Evolutionary conservation across 345 rosid species (phyloP).

Genomic region (Stellera chamaejasme): DNA sequence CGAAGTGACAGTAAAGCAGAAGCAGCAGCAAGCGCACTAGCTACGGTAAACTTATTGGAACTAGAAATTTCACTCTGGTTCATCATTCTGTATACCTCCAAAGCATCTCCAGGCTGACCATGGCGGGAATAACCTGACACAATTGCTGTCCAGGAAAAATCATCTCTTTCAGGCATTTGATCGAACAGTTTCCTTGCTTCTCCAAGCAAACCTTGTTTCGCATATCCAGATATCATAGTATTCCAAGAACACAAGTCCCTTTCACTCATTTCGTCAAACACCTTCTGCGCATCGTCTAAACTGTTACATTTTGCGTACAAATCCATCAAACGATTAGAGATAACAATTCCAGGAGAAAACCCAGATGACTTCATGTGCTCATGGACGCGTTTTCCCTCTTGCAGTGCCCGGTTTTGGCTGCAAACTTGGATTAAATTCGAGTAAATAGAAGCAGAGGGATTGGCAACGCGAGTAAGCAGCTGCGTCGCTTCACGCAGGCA

Average conservation of each 20-base stretch:
- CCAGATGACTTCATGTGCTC: slow-evolving; percentile 46
- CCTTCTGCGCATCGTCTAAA: slow-evolving; percentile 39
- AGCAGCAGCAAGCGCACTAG: slow-evolving; percentile 67
- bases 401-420: slow-evolving; percentile 34
- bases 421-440: slow-evolving; percentile 56
- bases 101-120: slow-evolving; percentile 44
- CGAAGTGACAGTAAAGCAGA: slow-evolving; percentile 47
- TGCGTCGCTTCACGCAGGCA: slow-evolving; percentile 49
- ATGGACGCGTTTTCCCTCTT: slow-evolving; percentile 49
- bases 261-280: slow-evolving; percentile 53
- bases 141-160: slow-evolving; percentile 89
- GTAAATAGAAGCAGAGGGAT: slow-evolving; percentile 58
- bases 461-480: slow-evolving; percentile 36
- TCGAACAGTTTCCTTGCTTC: slow-evolving; percentile 64
- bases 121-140: slow-evolving; percentile 62
- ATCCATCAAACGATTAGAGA: slow-evolving; percentile 53
- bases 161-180: slow-evolving; percentile 73
- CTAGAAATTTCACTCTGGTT: slow-evolving; percentile 24
- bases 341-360: slow-evolving; percentile 53
- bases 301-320: slow-evolving; percentile 65
- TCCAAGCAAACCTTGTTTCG: slow-evolving; percentile 36
- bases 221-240: slow-evolving; percentile 55
- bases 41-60: slow-evolving; percentile 53
- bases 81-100: slow-evolving; percentile 43
- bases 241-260: slow-evolving; percentile 86